Percentiles rank a stretch among this genome's conserved stretches.
These are phyloP conservation scores for Plasmodium vivax DNA, from an alignment of 169 alveolate species.

Conservation along the genomic window DNA sequence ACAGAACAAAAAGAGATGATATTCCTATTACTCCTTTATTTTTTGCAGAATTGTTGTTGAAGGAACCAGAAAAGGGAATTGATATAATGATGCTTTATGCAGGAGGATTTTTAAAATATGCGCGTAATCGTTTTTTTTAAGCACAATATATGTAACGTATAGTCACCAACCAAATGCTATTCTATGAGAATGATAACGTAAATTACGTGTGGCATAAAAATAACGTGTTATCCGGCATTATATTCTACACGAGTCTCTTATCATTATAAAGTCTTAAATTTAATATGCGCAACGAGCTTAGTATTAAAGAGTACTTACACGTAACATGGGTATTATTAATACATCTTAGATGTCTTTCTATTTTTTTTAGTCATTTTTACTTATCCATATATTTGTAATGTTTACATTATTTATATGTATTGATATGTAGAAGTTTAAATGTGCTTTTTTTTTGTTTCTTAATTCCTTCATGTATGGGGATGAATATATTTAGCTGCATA, in stretches of 20 bases:
- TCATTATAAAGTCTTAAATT: background rate
- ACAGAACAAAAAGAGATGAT: background rate
- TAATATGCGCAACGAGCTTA: background rate
- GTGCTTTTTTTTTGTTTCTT: background rate
- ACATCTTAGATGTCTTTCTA: background rate
- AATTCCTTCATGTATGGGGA: background rate
- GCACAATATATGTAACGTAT: background rate
- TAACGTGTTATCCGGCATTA: background rate
- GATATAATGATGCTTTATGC: conserved; percentile 13
- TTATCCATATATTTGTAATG: background rate
- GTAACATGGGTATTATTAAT: background rate
- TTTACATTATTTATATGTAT: background rate
- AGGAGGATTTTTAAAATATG: conserved; percentile 10
- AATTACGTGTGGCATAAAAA: background rate
- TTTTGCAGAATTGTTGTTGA: background rate
- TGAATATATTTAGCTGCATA: background rate
- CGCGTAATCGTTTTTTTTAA: background rate
- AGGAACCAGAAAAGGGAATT: conserved; percentile 10
- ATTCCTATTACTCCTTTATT: background rate
- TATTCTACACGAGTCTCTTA: background rate
- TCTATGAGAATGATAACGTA: background rate
- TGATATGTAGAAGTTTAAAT: background rate
- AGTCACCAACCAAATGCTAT: background rate
- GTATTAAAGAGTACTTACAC: background rate
- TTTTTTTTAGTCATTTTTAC: background rate